Evolutionary conservation across 305 asterid species (phyloP), one percentile per base, ranked within the genome.

Genomic region (Fraxinus paxiana): DNA sequence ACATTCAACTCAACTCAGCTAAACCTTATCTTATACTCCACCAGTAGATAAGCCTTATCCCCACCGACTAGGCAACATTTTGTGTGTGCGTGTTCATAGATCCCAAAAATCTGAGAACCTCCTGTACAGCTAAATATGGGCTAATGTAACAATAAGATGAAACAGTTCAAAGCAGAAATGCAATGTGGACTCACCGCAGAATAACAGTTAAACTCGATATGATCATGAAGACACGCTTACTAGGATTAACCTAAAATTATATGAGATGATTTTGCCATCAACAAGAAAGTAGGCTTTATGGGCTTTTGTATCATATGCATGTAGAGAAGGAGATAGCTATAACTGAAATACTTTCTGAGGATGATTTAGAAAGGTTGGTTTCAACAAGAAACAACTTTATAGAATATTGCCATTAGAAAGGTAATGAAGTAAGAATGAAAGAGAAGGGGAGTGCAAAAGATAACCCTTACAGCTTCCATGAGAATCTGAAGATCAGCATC

Each of bases 401-500:
- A 65, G 34, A 3, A 12, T 15, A 9, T 73, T 6, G 10, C 77
- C 43, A 73, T 12, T 7, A 73, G 28, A 73, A 73, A 73, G 15
- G 18, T 20, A 46, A 33, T 51, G 59, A 20, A 35, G 22, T 1
- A 76, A 41, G 79, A 37, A 56, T 20, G 12, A 43, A 83, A 28
- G 46, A 48, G 71, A 31, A 35, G 70, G 70, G 26, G 9, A 17
- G 78, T 71, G 61, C 67, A 9, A 37, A 35, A 43, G 12, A 18
- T 65, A 54, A 72, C 72, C 63, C 91, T 89, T 89, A 94, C 98
- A 79, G 93, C 91, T 71, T 92, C 97, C 98, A 94, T 91, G 77
- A 94, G 88, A 90, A 91, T 88, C 85, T 94, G 91, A 82, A 94
- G 84, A 84, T 94, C 97, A 48, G 94, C 71, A 54, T 94, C 97